These are phyloP conservation scores for Melanogaster broomeanus DNA, from an alignment of 768 basidiomycete genomes.

Conservation along the genomic window DNA sequence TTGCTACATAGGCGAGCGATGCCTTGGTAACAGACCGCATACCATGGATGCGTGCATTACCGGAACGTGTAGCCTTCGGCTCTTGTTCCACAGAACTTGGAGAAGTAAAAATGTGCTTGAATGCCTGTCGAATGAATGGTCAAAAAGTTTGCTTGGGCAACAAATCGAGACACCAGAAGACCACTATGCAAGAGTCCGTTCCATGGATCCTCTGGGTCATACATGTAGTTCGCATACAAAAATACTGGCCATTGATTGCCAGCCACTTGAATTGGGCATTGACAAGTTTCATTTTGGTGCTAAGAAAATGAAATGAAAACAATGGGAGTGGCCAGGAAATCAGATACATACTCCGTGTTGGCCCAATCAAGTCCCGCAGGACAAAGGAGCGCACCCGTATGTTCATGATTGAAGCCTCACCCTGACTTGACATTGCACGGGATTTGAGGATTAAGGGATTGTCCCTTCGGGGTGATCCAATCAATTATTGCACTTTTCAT, in stretches of 20 bases:
- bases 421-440: too few species aligned
- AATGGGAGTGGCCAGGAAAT: not conserved
- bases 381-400: constrained; percentile 19
- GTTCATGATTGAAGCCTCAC: constrained; percentile 16
- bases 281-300: constrained; percentile 6
- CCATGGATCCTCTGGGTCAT: constrained; percentile 16
- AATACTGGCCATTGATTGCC: constrained; percentile 23
- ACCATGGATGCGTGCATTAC: constrained; percentile 19
- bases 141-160: too few species aligned
- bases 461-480: constrained; percentile 17
- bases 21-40: constrained; percentile 13
- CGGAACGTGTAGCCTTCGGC: constrained; percentile 24
- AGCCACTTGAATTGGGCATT: constrained; percentile 2
- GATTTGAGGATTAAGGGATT: constrained; percentile 10
- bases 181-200: too few species aligned
- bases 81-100: constrained; percentile 32
- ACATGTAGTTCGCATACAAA: constrained; percentile 12
- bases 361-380: constrained; percentile 19
- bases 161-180: constrained; percentile 25
- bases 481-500: constrained; percentile 14
- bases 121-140: too few species aligned
- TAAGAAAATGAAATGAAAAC: not conserved
- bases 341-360: constrained; percentile 11
- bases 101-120: constrained; percentile 31
- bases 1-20: constrained; percentile 25